phyloP scores from a whole-genome alignment of 2,329 filamentous ascomycete species.

The Ophioceras dolichostomum region DNA sequence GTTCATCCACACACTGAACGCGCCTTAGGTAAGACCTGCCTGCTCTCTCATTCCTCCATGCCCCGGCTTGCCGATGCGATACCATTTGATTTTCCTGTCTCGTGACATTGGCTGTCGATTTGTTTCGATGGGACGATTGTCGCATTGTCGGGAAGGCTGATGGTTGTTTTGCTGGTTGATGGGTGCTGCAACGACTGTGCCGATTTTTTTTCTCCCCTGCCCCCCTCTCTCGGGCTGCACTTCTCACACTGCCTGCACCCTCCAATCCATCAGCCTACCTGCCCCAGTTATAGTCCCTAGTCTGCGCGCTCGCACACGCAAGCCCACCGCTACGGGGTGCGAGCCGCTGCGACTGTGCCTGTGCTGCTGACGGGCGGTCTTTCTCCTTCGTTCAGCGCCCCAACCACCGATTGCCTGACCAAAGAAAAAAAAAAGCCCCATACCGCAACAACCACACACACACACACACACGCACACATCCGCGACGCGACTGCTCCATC shows the following conservation, averaged over 20 bases:
- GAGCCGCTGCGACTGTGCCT: background rate
- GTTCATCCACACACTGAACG: constrained; percentile 7
- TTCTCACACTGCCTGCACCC: background rate
- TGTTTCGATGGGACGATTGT: constrained; percentile 10
- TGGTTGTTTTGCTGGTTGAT: constrained; percentile 9
- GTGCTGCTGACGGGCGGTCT: constrained; percentile 2
- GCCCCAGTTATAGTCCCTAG: background rate
- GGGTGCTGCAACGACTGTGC: constrained; percentile 7
- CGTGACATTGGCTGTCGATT: constrained; percentile 14
- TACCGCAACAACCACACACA: constrained; percentile 9
- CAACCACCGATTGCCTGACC: constrained; percentile 5
- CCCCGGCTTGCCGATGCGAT: constrained; percentile 15
- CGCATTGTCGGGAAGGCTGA: constrained; percentile 9
- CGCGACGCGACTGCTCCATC: constrained; percentile 33
- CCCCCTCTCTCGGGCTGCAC: constrained; percentile 7
- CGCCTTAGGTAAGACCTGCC: constrained; percentile 21
- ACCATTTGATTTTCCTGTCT: constrained; percentile 11
- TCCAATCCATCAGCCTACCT: background rate
- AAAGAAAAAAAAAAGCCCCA: constrained; percentile 11
- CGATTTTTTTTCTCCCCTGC: constrained; percentile 12
- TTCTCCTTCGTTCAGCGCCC: constrained; percentile 1
- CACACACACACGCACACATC: constrained; percentile 19
- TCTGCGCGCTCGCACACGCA: background rate
- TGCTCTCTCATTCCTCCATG: constrained; percentile 13
- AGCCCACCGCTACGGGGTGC: background rate